These are phyloP conservation scores for Aspergillus olivimuriae DNA, from an alignment of 495 filamentous ascomycete genomes.

Conservation along the genomic window DNA sequence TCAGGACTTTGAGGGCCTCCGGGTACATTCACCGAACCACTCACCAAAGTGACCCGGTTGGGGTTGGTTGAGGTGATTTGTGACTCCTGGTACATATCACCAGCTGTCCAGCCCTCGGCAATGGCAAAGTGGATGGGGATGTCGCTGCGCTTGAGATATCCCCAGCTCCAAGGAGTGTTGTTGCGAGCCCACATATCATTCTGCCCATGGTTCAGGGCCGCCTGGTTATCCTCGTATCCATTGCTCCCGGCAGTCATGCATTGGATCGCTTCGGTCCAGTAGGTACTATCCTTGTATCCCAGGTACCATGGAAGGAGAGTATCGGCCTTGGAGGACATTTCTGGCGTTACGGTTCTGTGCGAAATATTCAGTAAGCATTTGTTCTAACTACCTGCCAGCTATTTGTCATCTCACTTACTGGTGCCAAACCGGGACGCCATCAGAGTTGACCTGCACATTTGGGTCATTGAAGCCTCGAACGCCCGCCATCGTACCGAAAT, in stretches of 20 bases:
- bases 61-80: conserved; percentile 50
- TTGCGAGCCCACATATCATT: conserved; percentile 48
- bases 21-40: conserved; percentile 47
- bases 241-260: conserved; percentile 49
- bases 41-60: conserved; percentile 49
- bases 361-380: neutral
- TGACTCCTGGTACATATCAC: conserved; percentile 53
- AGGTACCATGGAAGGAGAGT: conserved; percentile 49
- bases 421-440: conserved; percentile 39
- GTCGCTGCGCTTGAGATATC: conserved; percentile 41
- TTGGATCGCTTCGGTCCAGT: conserved; percentile 44
- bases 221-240: conserved; percentile 46
- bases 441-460: conserved; percentile 47
- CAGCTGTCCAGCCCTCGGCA: conserved; percentile 48
- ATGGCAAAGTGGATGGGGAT: conserved; percentile 49
- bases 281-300: conserved; percentile 39
- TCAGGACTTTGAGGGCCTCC: conserved; percentile 38
- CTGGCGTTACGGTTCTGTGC: conserved; percentile 13
- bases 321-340: conserved; percentile 24
- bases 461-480: conserved; percentile 52
- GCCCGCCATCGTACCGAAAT: conserved; percentile 52
- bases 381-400: neutral
- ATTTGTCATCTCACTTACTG: conserved; percentile 30
- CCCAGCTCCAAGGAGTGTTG: conserved; percentile 51
- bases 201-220: conserved; percentile 39